Conservation (phyloP, 2,329 filamentous ascomycete genomes). For the Didymella sp. region DNA sequence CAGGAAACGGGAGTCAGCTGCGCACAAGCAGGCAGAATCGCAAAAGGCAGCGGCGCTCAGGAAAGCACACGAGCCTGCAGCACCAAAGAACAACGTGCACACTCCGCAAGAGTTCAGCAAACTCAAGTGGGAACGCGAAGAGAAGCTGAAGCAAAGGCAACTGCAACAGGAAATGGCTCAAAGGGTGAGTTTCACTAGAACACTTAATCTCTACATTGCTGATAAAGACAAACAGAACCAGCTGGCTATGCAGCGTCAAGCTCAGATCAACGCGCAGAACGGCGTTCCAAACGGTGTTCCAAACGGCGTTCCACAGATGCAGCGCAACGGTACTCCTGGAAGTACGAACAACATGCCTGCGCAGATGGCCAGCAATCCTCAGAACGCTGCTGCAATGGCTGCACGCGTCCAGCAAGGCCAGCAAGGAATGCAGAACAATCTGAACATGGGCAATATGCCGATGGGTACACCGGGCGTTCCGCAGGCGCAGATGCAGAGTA, state of each 20-base stretch:
- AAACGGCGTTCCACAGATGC: conserved; percentile 51
- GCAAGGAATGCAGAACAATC: conserved; percentile 57
- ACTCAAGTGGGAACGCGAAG: conserved; percentile 85
- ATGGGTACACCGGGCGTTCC: conserved; percentile 66
- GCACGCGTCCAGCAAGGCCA: conserved; percentile 45
- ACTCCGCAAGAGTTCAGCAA: conserved; percentile 92
- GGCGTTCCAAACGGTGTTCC: conserved; percentile 49
- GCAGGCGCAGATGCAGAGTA: conserved; percentile 72
- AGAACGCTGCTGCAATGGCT: conserved; percentile 43
- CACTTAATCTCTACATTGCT: conserved; percentile 7
- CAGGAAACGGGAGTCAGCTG: conserved; percentile 86
- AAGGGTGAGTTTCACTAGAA: conserved; percentile 50
- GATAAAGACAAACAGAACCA: conserved; percentile 39
- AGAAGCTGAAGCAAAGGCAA: conserved; percentile 64
- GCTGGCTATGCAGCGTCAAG: conserved; percentile 47
- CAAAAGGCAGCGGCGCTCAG: conserved; percentile 75
- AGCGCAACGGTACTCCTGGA: conserved; percentile 52
- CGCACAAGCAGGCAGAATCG: conserved; percentile 85
- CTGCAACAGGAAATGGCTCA: conserved; percentile 62
- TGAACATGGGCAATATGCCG: conserved; percentile 60
- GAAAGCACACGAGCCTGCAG: conserved; percentile 74
- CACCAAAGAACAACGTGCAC: conserved; percentile 66
- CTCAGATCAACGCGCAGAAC: conserved; percentile 48
- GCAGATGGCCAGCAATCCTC: conserved; percentile 40
- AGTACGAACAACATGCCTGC: conserved; percentile 35